Conservation (phyloP, 768 basidiomycete genomes). For the Tubosaeta sp. region DNA sequence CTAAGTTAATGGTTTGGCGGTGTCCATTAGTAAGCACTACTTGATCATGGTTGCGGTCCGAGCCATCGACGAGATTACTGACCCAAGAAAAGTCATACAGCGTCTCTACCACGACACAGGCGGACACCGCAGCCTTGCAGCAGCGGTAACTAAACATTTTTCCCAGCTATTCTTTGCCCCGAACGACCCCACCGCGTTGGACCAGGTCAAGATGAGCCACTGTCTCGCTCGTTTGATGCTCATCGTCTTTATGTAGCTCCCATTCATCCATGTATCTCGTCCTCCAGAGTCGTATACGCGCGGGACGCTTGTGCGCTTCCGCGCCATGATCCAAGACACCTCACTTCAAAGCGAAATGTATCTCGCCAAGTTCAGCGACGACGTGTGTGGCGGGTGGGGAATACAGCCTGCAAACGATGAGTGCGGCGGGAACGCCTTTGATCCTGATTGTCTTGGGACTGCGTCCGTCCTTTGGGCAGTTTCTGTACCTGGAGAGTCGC, state of each 20-base stretch:
- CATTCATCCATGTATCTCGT: slow-evolving; percentile 42
- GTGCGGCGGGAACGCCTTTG: slow-evolving; percentile 21
- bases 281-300: slow-evolving; percentile 48
- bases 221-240: not conserved
- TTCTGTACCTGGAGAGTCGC: slow-evolving; percentile 62
- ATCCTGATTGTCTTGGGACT: slow-evolving; percentile 55
- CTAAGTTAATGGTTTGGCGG: not conserved
- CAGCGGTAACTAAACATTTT: slow-evolving; percentile 46
- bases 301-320: slow-evolving; percentile 65
- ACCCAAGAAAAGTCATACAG: slow-evolving; percentile 47
- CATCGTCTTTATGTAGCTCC: slow-evolving; percentile 43
- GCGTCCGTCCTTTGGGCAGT: slow-evolving; percentile 69
- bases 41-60: slow-evolving; percentile 49
- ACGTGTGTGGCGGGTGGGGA: slow-evolving; percentile 73
- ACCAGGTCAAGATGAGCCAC: slow-evolving; percentile 20
- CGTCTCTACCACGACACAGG: slow-evolving; percentile 43
- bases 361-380: slow-evolving; percentile 42
- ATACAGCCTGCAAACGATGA: slow-evolving; percentile 34
- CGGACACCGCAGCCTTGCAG: slow-evolving; percentile 33
- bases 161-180: slow-evolving; percentile 36
- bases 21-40: slow-evolving; percentile 13
- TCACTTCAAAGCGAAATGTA: slow-evolving; percentile 72
- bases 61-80: slow-evolving; percentile 44
- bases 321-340: slow-evolving; percentile 81
- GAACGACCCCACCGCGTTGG: slow-evolving; percentile 25